phyloP scores from a whole-genome alignment of 2,329 filamentous ascomycete species.

The Cladosporium sp. region DNA sequence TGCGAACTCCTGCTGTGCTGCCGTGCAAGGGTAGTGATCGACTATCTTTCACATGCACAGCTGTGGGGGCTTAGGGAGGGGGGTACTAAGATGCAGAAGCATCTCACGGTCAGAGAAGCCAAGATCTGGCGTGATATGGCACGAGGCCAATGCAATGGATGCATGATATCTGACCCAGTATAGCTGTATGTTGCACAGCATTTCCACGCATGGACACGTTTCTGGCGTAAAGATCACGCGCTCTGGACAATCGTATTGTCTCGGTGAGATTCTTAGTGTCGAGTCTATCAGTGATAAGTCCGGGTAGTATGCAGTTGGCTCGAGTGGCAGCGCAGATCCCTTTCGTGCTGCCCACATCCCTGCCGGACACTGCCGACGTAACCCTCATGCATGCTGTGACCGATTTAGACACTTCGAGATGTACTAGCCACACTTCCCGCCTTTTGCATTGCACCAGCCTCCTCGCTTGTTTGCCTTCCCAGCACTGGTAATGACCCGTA shows the following conservation, averaged over 20 bases:
- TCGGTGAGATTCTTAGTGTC: slow-evolving; percentile 4
- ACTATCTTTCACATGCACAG: slow-evolving; percentile 1
- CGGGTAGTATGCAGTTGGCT: neutral
- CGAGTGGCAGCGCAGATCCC: slow-evolving; percentile 1
- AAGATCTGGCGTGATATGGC: slow-evolving; percentile 5
- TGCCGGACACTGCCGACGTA: neutral
- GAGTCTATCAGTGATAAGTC: slow-evolving; percentile 1
- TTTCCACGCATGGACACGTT: neutral
- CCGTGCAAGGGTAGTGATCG: neutral
- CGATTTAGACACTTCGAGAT: neutral
- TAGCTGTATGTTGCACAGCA: slow-evolving; percentile 2
- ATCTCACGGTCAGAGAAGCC: neutral
- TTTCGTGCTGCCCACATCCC: neutral
- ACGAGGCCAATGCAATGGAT: neutral
- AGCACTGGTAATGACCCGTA: neutral
- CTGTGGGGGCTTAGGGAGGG: neutral
- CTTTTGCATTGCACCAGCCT: slow-evolving; percentile 4
- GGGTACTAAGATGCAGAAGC: neutral
- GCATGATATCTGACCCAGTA: neutral
- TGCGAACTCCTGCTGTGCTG: neutral
- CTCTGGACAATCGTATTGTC: neutral
- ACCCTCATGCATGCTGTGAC: neutral
- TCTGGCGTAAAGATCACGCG: neutral
- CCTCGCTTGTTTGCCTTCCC: neutral
- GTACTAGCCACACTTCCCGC: slow-evolving; percentile 3